Conservation (phyloP, 176 grass and related monocot species). For the Puya raimondii region DNA sequence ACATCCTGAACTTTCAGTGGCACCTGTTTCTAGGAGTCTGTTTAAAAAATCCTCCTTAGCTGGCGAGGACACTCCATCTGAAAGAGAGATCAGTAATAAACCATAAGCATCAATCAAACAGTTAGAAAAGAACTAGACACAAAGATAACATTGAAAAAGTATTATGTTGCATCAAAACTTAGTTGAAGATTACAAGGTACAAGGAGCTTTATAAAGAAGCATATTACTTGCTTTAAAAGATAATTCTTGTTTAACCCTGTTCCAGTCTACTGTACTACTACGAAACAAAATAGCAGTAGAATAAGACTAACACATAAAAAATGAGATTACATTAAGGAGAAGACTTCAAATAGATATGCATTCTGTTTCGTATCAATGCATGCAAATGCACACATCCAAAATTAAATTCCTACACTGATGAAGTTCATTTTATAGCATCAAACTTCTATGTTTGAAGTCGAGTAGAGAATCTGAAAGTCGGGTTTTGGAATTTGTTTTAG, state of each 20-base stretch:
- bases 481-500: too few species aligned
- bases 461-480: too few species aligned
- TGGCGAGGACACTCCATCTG: conserved; percentile 45
- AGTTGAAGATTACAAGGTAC: neutral
- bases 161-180: neutral
- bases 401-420: too few species aligned
- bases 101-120: neutral
- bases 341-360: too few species aligned
- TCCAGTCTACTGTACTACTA: too few species aligned
- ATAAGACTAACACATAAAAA: too few species aligned
- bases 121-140: neutral
- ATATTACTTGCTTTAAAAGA: neutral
- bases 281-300: too few species aligned
- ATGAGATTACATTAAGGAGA: too few species aligned
- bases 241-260: neutral
- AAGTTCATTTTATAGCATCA: too few species aligned
- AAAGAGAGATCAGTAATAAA: conserved; percentile 10
- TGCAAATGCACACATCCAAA: too few species aligned
- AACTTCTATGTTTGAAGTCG: too few species aligned
- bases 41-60: conserved; percentile 44
- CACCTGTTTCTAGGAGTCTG: conserved; percentile 52
- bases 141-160: neutral
- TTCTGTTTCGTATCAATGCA: too few species aligned
- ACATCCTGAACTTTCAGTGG: conserved; percentile 50
- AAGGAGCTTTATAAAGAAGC: neutral